A percentile compares a stretch with the other conserved stretches of the same genome.
These are phyloP conservation scores for Kluyveromyces wickerhamii DNA, from an alignment of 805 yeast species.

Conservation along the genomic window DNA sequence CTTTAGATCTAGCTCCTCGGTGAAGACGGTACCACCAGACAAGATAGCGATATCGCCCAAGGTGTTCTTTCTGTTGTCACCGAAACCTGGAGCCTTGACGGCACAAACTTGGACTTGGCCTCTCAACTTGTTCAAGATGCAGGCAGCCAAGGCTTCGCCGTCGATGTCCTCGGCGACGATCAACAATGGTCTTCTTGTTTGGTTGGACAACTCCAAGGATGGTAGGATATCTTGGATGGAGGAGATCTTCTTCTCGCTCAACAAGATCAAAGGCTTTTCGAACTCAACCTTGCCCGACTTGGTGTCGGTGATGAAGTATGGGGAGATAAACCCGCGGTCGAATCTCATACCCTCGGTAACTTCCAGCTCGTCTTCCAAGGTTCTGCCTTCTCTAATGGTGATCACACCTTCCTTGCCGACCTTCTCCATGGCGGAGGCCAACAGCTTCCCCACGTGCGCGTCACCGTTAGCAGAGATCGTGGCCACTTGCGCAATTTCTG, in stretches of 20 bases:
- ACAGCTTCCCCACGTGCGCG: slow-evolving; percentile 77
- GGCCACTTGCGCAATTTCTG: slow-evolving; percentile 96
- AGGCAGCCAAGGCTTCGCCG: slow-evolving; percentile 98
- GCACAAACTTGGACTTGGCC: slow-evolving; percentile 98
- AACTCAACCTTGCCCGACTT: slow-evolving; percentile 91
- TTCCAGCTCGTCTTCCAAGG: slow-evolving; percentile 91
- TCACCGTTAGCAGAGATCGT: slow-evolving; percentile 98
- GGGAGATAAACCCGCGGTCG: slow-evolving; percentile 95
- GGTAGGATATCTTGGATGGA: slow-evolving; percentile 89
- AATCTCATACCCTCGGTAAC: slow-evolving; percentile 98
- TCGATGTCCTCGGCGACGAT: slow-evolving; percentile 94
- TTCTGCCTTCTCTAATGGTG: slow-evolving; percentile 95
- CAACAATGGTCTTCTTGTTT: slow-evolving; percentile 84
- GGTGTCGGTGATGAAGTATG: slow-evolving; percentile 91
- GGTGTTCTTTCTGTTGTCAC: slow-evolving; percentile 96
- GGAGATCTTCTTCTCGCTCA: slow-evolving; percentile 89
- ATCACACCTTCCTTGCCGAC: slow-evolving; percentile 99
- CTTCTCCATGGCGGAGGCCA: slow-evolving; percentile 96
- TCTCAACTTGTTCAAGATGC: slow-evolving; percentile 92
- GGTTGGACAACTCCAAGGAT: slow-evolving; percentile 86
- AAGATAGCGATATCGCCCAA: slow-evolving; percentile 91
- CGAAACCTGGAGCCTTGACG: slow-evolving; percentile 98
- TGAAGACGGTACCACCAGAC: slow-evolving; percentile 79
- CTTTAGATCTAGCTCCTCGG: slow-evolving; percentile 91
- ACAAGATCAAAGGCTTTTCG: slow-evolving; percentile 81